Conservation (phyloP, 768 basidiomycete genomes). For the Termitomyces sp. region DNA sequence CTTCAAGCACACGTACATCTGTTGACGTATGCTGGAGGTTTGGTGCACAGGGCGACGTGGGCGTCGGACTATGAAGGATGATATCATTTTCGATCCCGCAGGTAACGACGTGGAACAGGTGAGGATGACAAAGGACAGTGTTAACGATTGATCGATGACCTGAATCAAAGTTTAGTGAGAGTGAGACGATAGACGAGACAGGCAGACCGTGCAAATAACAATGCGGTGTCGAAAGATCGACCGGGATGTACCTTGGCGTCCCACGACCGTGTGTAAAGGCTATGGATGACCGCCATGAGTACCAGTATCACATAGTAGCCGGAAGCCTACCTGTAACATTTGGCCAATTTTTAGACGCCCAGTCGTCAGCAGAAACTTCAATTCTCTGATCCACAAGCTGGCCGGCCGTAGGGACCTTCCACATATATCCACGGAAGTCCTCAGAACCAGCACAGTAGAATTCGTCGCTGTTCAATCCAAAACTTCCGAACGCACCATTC, state of each 20-base stretch:
- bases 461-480: conserved; percentile 47
- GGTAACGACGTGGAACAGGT: conserved; percentile 62
- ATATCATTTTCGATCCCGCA: conserved; percentile 74
- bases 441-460: conserved; percentile 80
- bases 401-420: conserved; percentile 61
- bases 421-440: conserved; percentile 77
- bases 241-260: conserved; percentile 53
- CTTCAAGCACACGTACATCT: conserved; percentile 46
- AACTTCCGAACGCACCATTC: conserved; percentile 78
- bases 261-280: conserved; percentile 44
- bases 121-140: conserved; percentile 69
- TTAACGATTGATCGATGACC: conserved; percentile 83
- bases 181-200: neutral
- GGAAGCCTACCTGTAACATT: conserved; percentile 36
- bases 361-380: conserved; percentile 44
- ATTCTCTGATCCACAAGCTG: conserved; percentile 44
- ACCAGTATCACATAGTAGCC: neutral
- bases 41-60: conserved; percentile 49
- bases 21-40: conserved; percentile 46
- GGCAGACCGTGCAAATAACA: conserved; percentile 55
- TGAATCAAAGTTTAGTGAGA: conserved; percentile 19
- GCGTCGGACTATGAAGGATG: conserved; percentile 65
- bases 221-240: conserved; percentile 61
- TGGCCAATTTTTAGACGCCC: conserved; percentile 36
- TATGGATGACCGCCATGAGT: conserved; percentile 21